Evolutionary conservation across 805 yeast species (phyloP).

Genomic region (Starmerella stigmatis): DNA sequence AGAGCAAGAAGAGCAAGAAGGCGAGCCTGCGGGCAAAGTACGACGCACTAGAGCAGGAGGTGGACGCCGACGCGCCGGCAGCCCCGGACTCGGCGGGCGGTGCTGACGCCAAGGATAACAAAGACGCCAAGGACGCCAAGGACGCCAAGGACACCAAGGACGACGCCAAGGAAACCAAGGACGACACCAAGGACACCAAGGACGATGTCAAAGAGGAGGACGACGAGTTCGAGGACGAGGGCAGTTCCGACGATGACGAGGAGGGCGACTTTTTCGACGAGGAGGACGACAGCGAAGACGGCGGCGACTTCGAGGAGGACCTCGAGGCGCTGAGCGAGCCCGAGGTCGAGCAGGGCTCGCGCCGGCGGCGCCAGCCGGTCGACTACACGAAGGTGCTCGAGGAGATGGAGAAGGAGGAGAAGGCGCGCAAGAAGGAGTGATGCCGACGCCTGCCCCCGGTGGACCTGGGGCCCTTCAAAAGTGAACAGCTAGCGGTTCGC

Average conservation of each 20-base stretch:
- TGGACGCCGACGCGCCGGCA: constrained; percentile 18
- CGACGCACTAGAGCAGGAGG: constrained; percentile 20
- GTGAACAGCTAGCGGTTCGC: too few relatives aligned
- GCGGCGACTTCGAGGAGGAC: constrained; percentile 31
- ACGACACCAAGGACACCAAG: constrained; percentile 20
- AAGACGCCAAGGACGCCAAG: background rate
- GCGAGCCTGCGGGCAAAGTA: constrained; percentile 17
- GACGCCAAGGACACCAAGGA: background rate
- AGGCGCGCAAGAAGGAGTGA: background rate
- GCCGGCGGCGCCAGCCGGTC: constrained; percentile 82
- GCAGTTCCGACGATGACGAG: constrained; percentile 29
- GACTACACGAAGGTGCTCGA: constrained; percentile 76
- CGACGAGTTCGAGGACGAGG: constrained; percentile 34
- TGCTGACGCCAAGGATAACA: constrained; percentile 18
- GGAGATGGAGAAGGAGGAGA: constrained; percentile 46
- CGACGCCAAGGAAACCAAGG: constrained; percentile 29
- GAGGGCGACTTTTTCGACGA: constrained; percentile 50
- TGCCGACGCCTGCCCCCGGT: too few relatives aligned
- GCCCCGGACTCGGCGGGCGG: too few relatives aligned
- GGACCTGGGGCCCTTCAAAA: too few relatives aligned
- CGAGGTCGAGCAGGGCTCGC: constrained; percentile 68
- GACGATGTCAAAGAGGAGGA: constrained; percentile 5
- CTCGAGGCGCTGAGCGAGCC: constrained; percentile 47
- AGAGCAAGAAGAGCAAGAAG: constrained; percentile 17
- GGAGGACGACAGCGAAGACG: constrained; percentile 50